Evolutionary conservation across 495 filamentous ascomycete species (phyloP).

Genomic region (Cairneyella variabilis): DNA sequence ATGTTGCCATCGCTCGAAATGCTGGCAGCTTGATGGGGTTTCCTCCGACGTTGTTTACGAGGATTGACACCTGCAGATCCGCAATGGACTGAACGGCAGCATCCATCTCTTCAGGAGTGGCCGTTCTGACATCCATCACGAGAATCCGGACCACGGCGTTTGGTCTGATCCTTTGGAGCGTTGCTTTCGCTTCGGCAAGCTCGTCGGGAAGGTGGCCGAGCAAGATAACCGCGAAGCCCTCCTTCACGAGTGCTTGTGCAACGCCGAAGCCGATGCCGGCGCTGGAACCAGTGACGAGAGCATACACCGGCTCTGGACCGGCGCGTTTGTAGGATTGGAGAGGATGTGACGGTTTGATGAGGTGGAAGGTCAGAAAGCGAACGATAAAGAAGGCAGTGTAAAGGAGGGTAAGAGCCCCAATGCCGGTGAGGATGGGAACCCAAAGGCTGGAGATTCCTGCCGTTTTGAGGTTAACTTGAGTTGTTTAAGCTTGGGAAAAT

Average conservation of each 20-base stretch:
- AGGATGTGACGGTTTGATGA: not conserved
- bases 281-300: not conserved
- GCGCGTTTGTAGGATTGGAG: not conserved
- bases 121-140: not conserved
- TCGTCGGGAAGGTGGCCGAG: not conserved
- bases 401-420: not conserved
- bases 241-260: not conserved
- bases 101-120: not conserved
- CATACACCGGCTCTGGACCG: not conserved
- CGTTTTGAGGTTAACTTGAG: too few species aligned
- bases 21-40: not conserved
- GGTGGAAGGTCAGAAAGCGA: not conserved
- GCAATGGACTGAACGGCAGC: not conserved
- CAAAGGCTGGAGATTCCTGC: too few species aligned
- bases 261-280: not conserved
- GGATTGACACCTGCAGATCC: not conserved
- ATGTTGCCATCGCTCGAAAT: not conserved
- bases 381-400: not conserved
- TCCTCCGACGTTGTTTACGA: not conserved
- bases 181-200: not conserved
- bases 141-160: not conserved
- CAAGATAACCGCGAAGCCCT: not conserved
- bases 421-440: not conserved
- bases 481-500: too few species aligned
- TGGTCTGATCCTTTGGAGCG: not conserved